A percentile compares a stretch with the other conserved stretches of the same genome.
phyloP scores from a whole-genome alignment of 139 green algal genomes.

The Closterium sp. region DNA sequence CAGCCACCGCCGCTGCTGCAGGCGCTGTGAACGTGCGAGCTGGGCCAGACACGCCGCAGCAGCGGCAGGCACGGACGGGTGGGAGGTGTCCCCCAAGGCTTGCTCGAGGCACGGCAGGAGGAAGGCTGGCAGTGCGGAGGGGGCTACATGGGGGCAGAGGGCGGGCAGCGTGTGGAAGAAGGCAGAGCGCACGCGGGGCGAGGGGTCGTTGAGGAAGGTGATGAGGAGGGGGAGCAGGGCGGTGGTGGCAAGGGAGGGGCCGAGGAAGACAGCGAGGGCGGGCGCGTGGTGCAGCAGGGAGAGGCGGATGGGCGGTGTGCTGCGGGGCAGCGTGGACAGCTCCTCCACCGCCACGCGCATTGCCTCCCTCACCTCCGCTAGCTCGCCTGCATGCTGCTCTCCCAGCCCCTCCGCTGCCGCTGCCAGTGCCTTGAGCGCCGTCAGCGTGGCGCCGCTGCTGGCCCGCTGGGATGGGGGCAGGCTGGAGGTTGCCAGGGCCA shows the following conservation, averaged over 20 bases:
- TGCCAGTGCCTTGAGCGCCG: neutral
- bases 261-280: conserved; percentile 59
- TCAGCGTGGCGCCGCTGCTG: too few relatives aligned
- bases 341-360: conserved; percentile 70
- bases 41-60: conserved; percentile 69
- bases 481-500: too few relatives aligned
- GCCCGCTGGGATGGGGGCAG: neutral
- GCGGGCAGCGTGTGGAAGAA: conserved; percentile 41
- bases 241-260: conserved; percentile 67
- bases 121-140: conserved; percentile 70
- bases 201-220: conserved; percentile 88
- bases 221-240: conserved; percentile 89
- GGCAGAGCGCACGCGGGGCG: conserved; percentile 72
- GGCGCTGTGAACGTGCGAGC: conserved; percentile 19
- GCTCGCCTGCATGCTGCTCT: conserved; percentile 49
- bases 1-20: conserved; percentile 58
- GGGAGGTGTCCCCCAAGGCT: conserved; percentile 65
- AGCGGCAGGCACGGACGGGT: conserved; percentile 64
- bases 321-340: conserved; percentile 70
- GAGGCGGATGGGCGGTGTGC: conserved; percentile 53
- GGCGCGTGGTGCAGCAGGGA: conserved; percentile 54
- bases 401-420: neutral
- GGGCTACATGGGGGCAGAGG: conserved; percentile 42
- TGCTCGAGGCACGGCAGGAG: conserved; percentile 87
- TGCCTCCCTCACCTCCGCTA: conserved; percentile 56